Evolutionary conservation across 352 stramenopile species (phyloP).

Genomic region (Pilasporangium apinafurcum): DNA sequence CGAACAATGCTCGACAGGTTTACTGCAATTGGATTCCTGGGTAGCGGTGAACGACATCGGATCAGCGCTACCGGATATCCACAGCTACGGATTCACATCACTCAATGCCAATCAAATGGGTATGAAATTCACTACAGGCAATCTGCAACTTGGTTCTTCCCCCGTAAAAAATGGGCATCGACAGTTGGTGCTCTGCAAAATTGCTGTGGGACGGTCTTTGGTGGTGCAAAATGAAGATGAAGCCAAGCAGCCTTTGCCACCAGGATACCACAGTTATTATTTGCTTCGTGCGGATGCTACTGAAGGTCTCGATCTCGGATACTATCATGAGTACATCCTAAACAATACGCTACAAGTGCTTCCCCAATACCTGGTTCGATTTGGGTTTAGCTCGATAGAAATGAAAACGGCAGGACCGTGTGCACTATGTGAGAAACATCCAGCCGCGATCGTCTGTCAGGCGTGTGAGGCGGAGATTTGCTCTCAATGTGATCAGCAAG

Average conservation of each 20-base stretch:
- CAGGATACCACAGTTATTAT: conserved; percentile 73
- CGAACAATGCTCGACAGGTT: conserved; percentile 27
- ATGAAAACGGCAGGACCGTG: conserved; percentile 21
- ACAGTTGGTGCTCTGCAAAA: conserved; percentile 71
- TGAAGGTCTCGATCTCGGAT: conserved; percentile 22
- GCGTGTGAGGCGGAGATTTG: conserved; percentile 71
- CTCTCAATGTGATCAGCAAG: conserved; percentile 48
- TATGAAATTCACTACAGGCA: conserved; percentile 71
- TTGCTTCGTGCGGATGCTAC: conserved; percentile 12
- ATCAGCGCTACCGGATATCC: conserved; percentile 40
- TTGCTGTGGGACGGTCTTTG: conserved; percentile 59
- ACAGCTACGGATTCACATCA: conserved; percentile 46
- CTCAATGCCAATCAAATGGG: conserved; percentile 27
- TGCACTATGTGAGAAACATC: conserved; percentile 55
- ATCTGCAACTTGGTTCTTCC: conserved; percentile 25
- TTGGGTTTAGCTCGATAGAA: conserved; percentile 31
- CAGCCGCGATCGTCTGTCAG: conserved; percentile 42
- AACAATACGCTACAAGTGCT: conserved; percentile 55
- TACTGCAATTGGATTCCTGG: conserved; percentile 75
- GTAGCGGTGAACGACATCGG: conserved; percentile 65
- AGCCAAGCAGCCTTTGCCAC: conserved; percentile 28
- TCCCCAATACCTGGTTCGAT: conserved; percentile 66
- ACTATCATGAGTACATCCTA: conserved; percentile 78
- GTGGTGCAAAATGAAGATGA: conserved; percentile 40
- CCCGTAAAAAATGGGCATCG: conserved; percentile 13